Percentiles rank a stretch among this genome's conserved stretches.
Conservation (phyloP, 306 rosid genomes). For the Purshia tridentata region DNA sequence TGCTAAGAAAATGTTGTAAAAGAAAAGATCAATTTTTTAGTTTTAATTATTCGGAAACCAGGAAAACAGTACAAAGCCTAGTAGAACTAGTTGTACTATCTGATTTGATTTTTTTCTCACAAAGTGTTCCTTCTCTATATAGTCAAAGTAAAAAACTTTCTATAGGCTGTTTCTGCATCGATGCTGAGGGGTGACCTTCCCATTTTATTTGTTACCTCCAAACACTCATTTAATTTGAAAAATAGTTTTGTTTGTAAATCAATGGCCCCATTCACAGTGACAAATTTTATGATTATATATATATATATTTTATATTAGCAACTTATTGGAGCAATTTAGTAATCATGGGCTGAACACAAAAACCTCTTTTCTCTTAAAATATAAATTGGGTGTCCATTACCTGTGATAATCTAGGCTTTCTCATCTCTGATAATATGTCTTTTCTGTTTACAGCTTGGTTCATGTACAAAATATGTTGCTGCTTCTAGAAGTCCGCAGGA, state of each 20-base stretch:
- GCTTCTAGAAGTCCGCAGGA: conserved; percentile 44
- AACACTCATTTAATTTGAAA: background rate
- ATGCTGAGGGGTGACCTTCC: background rate
- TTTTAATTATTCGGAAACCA: background rate
- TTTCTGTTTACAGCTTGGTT: conserved; percentile 48
- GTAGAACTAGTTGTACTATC: background rate
- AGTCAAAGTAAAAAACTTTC: background rate
- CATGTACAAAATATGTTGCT: conserved; percentile 46
- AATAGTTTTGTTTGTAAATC: background rate
- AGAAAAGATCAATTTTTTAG: background rate
- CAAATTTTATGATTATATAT: background rate
- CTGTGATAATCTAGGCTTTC: conserved; percentile 3
- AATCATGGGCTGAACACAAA: background rate
- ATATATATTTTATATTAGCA: background rate
- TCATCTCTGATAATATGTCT: conserved; percentile 13
- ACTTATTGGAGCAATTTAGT: background rate
- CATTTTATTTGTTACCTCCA: background rate
- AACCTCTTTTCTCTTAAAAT: background rate
- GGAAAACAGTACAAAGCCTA: background rate
- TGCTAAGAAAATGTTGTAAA: background rate
- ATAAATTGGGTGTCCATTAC: background rate
- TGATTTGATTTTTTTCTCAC: background rate
- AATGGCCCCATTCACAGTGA: background rate
- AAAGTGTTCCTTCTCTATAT: background rate
- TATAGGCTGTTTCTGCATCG: background rate